Evolutionary conservation across 163 green algal species (phyloP).

Genomic region (Scenedesmus sp.): DNA sequence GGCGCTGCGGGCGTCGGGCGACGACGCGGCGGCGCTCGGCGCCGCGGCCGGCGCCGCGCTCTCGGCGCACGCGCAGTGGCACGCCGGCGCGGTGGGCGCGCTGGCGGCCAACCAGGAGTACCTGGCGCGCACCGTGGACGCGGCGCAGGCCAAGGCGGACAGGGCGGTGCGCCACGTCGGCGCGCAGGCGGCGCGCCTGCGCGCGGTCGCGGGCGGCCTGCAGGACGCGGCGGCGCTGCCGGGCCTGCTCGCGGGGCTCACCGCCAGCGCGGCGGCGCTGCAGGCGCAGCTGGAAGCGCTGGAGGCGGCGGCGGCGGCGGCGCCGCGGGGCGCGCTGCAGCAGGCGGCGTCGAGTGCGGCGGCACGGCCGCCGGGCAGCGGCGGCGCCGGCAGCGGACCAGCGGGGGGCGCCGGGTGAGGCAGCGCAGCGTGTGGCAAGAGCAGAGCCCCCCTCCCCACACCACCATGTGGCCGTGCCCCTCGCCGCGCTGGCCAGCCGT

Average conservation of each 20-base stretch:
- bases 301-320: neutral
- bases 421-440: no score
- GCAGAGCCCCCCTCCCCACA: no score
- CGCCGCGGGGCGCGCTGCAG: no score
- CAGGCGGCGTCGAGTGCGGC: no score
- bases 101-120: constrained; percentile 41
- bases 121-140: constrained; percentile 17
- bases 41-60: neutral
- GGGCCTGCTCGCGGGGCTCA: neutral
- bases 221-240: constrained; percentile 12
- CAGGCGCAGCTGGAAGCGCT: constrained; percentile 20
- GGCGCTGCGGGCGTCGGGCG: neutral
- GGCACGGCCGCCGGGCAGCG: no score
- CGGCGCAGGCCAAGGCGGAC: constrained; percentile 28
- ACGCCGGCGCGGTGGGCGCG: neutral
- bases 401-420: no score
- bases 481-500: no score
- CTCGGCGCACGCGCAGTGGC: constrained; percentile 12
- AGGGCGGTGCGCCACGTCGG: constrained; percentile 26
- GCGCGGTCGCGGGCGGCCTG: neutral
- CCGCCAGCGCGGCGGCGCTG: constrained; percentile 2
- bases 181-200: constrained; percentile 1
- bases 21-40: constrained; percentile 9
- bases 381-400: no score
- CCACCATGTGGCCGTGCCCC: no score